Evolutionary conservation across 2,329 filamentous ascomycete species (phyloP), one percentile per base, ranked within the genome.

Genomic region (Aureobasidium sp.): DNA sequence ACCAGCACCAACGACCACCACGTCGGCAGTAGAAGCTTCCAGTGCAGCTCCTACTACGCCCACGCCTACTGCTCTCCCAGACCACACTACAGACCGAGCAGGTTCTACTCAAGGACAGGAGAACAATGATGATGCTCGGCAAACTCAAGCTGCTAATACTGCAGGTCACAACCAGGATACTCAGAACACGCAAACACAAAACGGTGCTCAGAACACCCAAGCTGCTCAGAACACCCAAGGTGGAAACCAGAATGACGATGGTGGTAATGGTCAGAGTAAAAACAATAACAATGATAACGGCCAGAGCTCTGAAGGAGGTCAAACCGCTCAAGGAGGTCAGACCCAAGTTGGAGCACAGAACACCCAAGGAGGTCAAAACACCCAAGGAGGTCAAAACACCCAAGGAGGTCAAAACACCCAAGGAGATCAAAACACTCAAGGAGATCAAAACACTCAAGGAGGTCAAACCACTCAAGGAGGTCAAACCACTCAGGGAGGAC

Each of bases 51-150:
- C 63, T 27, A 63, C 67, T 5, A 66, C 63, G 5, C 41, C 64
- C 15, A 57, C 59, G 3, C 58, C 65, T 3, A 67, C 67, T 21
- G 65, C 66, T 16, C 10, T 63, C 3, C 44, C 60, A 25, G 61
- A 66, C 30, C 47, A 42, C 6, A 59, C 42, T 6, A 39, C 15
- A 15, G 42, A 32, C 5, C 48, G 5, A 27, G 39, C 47, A 16
- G 27, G 15, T n/a, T 16, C 45, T 48, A 48, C 45, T 10, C 45
- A 32, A 48, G 36, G 36, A 21, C 47, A 59, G 16, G 45, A 8
- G 8, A 41, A 30, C 9, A 50, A 41, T 9, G 44, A 36, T 11
- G 8, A 39, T 39, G 3, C n/a, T 39, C 32, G 8, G 13, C 49
- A 25, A 27, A 60, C 57, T 1, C 58, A 61, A 21, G 15, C 47